Conservation (phyloP, 1,284 basidiomycete species). For the Papiliotrema fonsecae region DNA sequence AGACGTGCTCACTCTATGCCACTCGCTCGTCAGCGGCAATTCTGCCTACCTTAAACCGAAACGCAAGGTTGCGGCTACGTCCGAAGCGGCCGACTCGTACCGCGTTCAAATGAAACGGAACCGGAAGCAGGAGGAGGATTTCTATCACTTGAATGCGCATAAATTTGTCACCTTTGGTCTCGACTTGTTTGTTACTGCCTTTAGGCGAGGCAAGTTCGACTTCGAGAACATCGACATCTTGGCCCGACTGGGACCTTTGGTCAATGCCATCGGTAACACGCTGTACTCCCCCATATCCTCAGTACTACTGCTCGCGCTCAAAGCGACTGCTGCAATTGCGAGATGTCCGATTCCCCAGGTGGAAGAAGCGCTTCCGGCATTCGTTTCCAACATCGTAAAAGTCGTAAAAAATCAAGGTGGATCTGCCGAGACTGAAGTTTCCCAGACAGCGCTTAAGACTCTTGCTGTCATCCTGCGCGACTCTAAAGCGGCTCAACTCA, state of each 20-base stretch:
- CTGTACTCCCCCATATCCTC: constrained; percentile 78
- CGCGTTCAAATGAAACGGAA: constrained; percentile 76
- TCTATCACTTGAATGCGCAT: constrained; percentile 71
- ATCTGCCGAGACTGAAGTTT: constrained; percentile 77
- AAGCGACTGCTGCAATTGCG: constrained; percentile 72
- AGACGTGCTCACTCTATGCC: constrained; percentile 76
- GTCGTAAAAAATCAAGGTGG: constrained; percentile 80
- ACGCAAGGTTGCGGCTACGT: constrained; percentile 34
- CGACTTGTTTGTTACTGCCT: constrained; percentile 83
- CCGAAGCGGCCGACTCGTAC: constrained; percentile 54
- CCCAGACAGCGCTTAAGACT: constrained; percentile 83
- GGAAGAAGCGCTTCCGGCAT: constrained; percentile 72
- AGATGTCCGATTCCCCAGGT: constrained; percentile 79
- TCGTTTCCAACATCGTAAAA: constrained; percentile 78
- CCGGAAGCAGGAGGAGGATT: constrained; percentile 56
- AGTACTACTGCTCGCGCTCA: constrained; percentile 76
- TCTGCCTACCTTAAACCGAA: constrained; percentile 60
- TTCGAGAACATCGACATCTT: constrained; percentile 68
- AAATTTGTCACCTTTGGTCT: constrained; percentile 91
- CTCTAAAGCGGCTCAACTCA: constrained; percentile 69
- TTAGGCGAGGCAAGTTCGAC: constrained; percentile 80
- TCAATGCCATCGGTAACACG: constrained; percentile 83
- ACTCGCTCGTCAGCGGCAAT: constrained; percentile 87
- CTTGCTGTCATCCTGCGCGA: constrained; percentile 82
- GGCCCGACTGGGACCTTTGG: constrained; percentile 77